Evolutionary conservation across 148 eudicot species (phyloP).

Genomic region (Persicaria tinctoria): DNA sequence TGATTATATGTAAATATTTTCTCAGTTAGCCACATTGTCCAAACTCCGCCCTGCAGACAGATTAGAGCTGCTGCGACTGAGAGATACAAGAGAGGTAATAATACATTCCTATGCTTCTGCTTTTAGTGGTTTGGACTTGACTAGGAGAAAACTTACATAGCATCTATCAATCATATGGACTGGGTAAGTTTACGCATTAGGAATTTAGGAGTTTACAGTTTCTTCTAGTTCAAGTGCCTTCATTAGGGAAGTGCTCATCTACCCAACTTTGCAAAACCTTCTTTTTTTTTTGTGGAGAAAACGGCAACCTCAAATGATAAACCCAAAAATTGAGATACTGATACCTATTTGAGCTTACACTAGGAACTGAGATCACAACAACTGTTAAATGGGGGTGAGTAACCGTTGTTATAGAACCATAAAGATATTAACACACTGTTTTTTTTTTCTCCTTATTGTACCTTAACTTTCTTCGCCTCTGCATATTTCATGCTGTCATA

Average conservation of each 20-base stretch:
- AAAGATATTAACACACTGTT: background rate
- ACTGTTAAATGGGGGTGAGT: background rate
- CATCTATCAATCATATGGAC: too few relatives aligned
- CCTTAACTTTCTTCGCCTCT: background rate
- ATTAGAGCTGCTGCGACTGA: constrained; percentile 63
- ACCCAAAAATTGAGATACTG: too few relatives aligned
- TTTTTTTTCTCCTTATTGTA: background rate
- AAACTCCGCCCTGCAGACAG: constrained; percentile 72
- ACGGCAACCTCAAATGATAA: too few relatives aligned
- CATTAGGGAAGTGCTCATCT: too few relatives aligned
- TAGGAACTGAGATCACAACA: background rate
- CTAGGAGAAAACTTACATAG: background rate
- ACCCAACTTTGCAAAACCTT: too few relatives aligned
- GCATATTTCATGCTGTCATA: constrained; percentile 9
- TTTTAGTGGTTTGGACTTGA: background rate
- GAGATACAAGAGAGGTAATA: constrained; percentile 82
- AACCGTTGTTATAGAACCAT: background rate
- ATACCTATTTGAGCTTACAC: too few relatives aligned
- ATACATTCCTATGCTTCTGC: background rate
- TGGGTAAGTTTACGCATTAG: too few relatives aligned
- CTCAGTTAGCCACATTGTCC: constrained; percentile 66
- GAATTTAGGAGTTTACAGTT: too few relatives aligned
- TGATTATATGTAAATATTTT: background rate
- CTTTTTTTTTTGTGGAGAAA: too few relatives aligned
- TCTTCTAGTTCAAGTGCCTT: too few relatives aligned